Percentiles rank a stretch among this genome's conserved stretches.
Evolutionary conservation across 2,329 filamentous ascomycete genomes (phyloP).

Genomic region (Talaromyces islandicus): DNA sequence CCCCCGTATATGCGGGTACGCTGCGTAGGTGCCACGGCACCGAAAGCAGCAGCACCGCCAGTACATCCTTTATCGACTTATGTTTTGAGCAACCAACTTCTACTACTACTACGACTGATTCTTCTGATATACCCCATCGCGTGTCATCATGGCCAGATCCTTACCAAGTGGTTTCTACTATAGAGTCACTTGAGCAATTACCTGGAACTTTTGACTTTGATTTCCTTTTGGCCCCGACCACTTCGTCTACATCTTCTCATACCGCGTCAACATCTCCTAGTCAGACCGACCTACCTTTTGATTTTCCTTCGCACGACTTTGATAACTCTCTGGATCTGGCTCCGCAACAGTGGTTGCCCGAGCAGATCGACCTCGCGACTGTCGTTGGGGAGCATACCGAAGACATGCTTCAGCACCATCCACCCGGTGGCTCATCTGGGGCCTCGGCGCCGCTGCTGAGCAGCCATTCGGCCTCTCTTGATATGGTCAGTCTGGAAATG

Average conservation of each 20-base stretch:
- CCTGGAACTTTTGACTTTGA: constrained; percentile 7
- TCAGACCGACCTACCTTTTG: constrained; percentile 5
- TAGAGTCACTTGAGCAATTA: constrained; percentile 8
- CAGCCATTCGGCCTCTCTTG: not conserved
- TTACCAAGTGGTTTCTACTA: constrained; percentile 1
- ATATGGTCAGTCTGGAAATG: constrained; percentile 5
- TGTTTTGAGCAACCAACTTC: constrained; percentile 9
- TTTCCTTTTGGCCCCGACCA: constrained; percentile 1
- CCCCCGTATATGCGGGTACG: not conserved
- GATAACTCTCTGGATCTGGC: not conserved
- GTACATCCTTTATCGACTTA: constrained; percentile 6
- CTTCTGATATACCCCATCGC: not conserved
- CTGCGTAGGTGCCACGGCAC: constrained; percentile 1
- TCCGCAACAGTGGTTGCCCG: not conserved
- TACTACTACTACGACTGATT: constrained; percentile 6
- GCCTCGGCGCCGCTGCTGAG: not conserved
- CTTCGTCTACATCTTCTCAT: not conserved
- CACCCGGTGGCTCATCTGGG: not conserved
- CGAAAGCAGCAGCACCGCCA: not conserved
- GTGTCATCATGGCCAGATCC: constrained; percentile 8
- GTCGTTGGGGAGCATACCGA: not conserved
- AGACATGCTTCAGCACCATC: not conserved
- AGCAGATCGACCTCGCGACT: not conserved
- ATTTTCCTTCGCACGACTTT: constrained; percentile 2
- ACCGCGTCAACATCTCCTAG: not conserved